Conservation (phyloP, 2,329 filamentous ascomycete genomes). For the Aspergillus proliferans region DNA sequence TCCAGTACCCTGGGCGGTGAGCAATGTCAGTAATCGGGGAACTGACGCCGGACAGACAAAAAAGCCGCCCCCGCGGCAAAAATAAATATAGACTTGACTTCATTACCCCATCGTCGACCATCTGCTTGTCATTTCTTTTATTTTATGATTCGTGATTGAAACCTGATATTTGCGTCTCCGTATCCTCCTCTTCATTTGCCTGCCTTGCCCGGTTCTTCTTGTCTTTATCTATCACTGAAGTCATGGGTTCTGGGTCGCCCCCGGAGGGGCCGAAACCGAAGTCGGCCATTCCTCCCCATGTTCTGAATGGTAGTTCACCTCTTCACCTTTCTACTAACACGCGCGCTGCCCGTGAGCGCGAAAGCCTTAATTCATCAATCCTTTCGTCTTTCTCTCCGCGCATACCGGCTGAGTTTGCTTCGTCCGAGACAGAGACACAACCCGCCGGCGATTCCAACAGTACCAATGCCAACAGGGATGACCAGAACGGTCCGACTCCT, state of each 20-base stretch:
- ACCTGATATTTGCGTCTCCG: neutral
- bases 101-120: neutral
- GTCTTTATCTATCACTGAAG: neutral
- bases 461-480: neutral
- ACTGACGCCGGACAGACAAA: neutral
- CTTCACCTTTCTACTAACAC: slow-evolving; percentile 44
- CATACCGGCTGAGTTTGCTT: slow-evolving; percentile 25
- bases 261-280: slow-evolving; percentile 42
- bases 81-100: neutral
- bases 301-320: slow-evolving; percentile 51
- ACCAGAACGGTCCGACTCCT: slow-evolving; percentile 6
- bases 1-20: neutral
- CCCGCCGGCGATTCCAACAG: slow-evolving; percentile 10
- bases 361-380: slow-evolving; percentile 54
- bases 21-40: neutral
- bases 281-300: slow-evolving; percentile 51
- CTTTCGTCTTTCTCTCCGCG: slow-evolving; percentile 49
- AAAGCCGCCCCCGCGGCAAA: neutral
- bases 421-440: slow-evolving; percentile 12
- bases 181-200: neutral
- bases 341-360: slow-evolving; percentile 50
- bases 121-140: neutral
- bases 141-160: neutral
- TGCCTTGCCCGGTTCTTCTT: neutral
- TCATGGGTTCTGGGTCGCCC: slow-evolving; percentile 43